Evolutionary conservation across 352 stramenopile species (phyloP), one percentile per base, ranked within the genome.

Genomic region (Globisporangium cylindrosporum): DNA sequence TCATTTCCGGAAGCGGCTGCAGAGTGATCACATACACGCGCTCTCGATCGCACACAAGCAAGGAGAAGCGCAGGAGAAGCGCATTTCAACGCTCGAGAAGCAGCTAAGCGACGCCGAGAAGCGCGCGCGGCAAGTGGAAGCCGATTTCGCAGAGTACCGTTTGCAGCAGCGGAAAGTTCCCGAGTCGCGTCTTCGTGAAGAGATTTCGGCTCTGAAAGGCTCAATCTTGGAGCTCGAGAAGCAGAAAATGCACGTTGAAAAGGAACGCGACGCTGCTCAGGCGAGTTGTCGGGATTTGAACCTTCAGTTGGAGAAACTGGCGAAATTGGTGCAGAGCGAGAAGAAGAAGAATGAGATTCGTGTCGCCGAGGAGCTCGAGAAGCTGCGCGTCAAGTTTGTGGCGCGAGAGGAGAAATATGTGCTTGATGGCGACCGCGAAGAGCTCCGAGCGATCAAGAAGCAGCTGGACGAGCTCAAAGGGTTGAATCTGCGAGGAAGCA

Each of bases 351-450:
- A 91, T 29, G 83, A 94, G 62, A 69, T 68, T 10, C 76, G 76
- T 1, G 80, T 81, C 6, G 71, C 82, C 3, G 82, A 92, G 29
- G 88, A 95, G 27, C 59, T 95, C 60, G 88, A 95, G 51, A 92
- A 93, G 56, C 73, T 95, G 27, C 81, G 85, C 4, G 69, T 95
- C 29, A 93, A 93, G 54, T 94, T 93, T 36, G 77, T 91, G 15
- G 88, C 86, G 22, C 79, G 84, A 3, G 88, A 95, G 64, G 88
- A 95, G 62, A 87, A 81, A 46, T 93, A 86, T 59, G 84, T 93
- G 7, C 66, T 95, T 24, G 84, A 93, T 32, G 86, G 86, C 9
- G 86, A 95, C 53, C 82, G 88, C 62, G 82, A 93, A 49, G 88
- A 95, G 60, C 71, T 95, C 20, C 75, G 81, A 48, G 84, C 82